Evolutionary conservation across 129 eudicot species (phyloP).

Genomic region (Erigeron canadensis): DNA sequence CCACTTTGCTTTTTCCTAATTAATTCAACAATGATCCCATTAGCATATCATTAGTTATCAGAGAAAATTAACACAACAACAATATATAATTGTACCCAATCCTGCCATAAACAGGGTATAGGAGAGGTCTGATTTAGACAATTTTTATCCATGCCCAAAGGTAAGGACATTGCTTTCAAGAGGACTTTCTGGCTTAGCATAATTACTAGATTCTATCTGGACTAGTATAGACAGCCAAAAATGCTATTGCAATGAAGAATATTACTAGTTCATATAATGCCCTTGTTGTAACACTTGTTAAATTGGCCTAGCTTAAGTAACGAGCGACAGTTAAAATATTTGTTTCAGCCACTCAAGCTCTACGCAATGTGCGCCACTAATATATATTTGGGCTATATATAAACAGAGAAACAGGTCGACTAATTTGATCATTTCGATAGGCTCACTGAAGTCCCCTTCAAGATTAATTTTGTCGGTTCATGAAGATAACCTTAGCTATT

Average conservation of each 20-base stretch:
- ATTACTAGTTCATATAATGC: too few species aligned
- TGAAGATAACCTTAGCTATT: neutral
- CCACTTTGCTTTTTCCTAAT: conserved; percentile 27
- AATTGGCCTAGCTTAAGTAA: too few species aligned
- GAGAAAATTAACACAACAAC: neutral
- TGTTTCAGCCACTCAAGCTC: neutral
- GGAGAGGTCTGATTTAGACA: too few species aligned
- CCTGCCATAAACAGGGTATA: too few species aligned
- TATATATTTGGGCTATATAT: neutral
- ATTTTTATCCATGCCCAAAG: too few species aligned
- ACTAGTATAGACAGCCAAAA: too few species aligned
- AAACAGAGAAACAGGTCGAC: neutral
- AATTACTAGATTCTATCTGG: too few species aligned
- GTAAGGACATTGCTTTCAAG: too few species aligned
- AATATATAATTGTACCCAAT: neutral
- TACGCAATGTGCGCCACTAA: neutral
- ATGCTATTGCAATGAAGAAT: too few species aligned
- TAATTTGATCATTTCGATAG: neutral
- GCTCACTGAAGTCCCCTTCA: neutral
- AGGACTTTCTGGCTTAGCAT: too few species aligned
- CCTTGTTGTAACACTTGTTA: too few species aligned
- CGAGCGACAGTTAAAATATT: too few species aligned
- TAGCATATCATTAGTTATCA: conserved; percentile 10
- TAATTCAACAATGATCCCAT: conserved; percentile 29
- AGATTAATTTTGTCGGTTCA: neutral